phyloP scores from a whole-genome alignment of 2,329 filamentous ascomycete species.

The Neonectria ditissima region DNA sequence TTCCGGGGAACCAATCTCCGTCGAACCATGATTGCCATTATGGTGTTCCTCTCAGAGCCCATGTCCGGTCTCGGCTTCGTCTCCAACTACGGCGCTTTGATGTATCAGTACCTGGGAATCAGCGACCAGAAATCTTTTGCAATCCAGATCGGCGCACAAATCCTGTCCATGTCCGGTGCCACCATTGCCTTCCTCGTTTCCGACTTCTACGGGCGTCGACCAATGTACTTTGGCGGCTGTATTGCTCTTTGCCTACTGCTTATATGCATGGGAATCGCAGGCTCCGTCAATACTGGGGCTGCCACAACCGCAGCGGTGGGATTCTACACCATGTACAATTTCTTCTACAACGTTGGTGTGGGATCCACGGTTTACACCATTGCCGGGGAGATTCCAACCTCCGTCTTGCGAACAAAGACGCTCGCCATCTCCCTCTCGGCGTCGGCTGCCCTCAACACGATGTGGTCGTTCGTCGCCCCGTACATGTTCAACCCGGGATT shows the following conservation, averaged over 20 bases:
- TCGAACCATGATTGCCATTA: too few species aligned
- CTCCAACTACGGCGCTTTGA: too few species aligned
- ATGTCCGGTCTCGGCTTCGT: too few species aligned
- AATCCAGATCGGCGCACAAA: conserved; percentile 20
- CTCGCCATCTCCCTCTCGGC: conserved; percentile 58
- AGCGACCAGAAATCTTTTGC: too few species aligned
- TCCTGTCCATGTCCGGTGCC: conserved; percentile 45
- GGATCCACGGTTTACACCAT: conserved; percentile 58
- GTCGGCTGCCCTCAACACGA: conserved; percentile 53
- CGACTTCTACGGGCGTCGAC: conserved; percentile 45
- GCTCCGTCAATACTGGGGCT: conserved; percentile 37
- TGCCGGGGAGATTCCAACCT: conserved; percentile 56
- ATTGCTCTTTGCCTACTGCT: conserved; percentile 37
- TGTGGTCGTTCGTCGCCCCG: conserved; percentile 60
- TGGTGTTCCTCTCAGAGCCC: too few species aligned
- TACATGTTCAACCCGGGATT: conserved; percentile 54
- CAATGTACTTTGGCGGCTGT: conserved; percentile 46
- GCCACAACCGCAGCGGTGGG: conserved; percentile 47
- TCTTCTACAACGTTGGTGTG: conserved; percentile 57
- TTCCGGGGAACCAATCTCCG: too few species aligned
- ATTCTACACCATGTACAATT: conserved; percentile 53
- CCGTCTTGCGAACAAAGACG: conserved; percentile 57
- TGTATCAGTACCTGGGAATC: too few species aligned
- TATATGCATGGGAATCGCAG: conserved; percentile 47
- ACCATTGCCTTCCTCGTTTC: conserved; percentile 44